Base-by-base conservation (phyloP, 225 moss, liverwort and hornwort genomes). In the Polytrichum commune region DNA sequence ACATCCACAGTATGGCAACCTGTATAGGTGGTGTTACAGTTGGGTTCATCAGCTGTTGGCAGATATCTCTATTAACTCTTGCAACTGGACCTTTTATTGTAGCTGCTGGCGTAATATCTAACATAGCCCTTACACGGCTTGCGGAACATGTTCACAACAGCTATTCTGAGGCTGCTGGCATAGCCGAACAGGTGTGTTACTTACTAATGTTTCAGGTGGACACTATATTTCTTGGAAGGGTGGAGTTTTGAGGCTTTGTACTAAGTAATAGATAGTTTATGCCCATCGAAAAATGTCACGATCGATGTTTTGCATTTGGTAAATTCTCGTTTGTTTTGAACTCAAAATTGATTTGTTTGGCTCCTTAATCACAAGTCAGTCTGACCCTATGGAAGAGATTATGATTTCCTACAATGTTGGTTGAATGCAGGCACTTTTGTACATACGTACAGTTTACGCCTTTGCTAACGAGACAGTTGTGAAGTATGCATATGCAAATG, bases 1-100 rank as follows among this genome's bases (percentile, higher is more conserved):
- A 93, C 77, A 88, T 89, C 57, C 93, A 93, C 83, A 93, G 89
- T 65, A 93, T 93, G 90, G 93, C 93, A 69, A 93, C 93, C 61
- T 93, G 90, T 69, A 66, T 93, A 33, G 89, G 79, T 65, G 88
- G 93, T 64, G 81, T 93, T 69, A 75, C 83, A 56, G 83, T 93
- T 70, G 93, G 89, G 29, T 93, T 90, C 71, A 74, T 85, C 68
- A 90, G 89, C 81, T 90, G 90, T 73, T 93, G 93, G 93, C 77
- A 85, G 67, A 87, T 93, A 75, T 81, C 93, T 27, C 82, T 93
- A 79, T 53, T 90, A 35, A 93, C 93, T 57, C 32, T 93, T 64
- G 86, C 85, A 66, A 90, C 90, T 67, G 90, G 82, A 70, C 93
- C 93, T 61, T 87, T 93, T 6, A 90, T 93, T 75, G 76, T 93